phyloP scores from a whole-genome alignment of 257 asterid genomes.

The Leonotis leonurus region DNA sequence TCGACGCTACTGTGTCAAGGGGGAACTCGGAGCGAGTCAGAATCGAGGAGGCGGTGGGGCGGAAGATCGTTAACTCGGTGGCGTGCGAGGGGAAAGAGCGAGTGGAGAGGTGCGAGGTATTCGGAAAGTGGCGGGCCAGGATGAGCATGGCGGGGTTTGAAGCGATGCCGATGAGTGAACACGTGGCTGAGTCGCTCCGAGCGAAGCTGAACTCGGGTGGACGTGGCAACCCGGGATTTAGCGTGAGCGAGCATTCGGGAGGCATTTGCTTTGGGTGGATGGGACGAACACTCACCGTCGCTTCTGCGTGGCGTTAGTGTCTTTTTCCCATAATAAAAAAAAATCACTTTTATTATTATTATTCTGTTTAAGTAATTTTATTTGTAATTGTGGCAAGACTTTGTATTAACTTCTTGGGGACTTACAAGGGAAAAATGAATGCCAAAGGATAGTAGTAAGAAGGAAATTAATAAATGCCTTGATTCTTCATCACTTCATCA shows the following conservation, averaged over 20 bases:
- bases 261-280: conserved; percentile 87
- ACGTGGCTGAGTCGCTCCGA: conserved; percentile 48
- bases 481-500: too few species aligned
- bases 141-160: conserved; percentile 79
- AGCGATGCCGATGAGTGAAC: conserved; percentile 38
- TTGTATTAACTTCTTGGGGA: conserved; percentile 18
- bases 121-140: conserved; percentile 92
- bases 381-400: conserved; percentile 15
- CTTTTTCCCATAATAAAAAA: neutral
- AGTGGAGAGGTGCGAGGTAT: conserved; percentile 75
- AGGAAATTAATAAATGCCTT: too few species aligned
- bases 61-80: conserved; percentile 68
- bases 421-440: neutral
- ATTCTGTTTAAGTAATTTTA: conserved; percentile 6
- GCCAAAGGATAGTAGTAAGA: too few species aligned
- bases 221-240: conserved; percentile 95
- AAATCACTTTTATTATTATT: neutral
- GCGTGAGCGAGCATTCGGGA: conserved; percentile 54
- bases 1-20: conserved; percentile 48
- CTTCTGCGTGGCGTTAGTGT: conserved; percentile 81
- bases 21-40: conserved; percentile 39
- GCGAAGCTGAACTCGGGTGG: conserved; percentile 48
- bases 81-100: conserved; percentile 97
- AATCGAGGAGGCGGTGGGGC: conserved; percentile 78
- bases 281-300: conserved; percentile 88